phyloP scores from a whole-genome alignment of 768 basidiomycete genomes.

The Rhizopogon vulgaris region DNA sequence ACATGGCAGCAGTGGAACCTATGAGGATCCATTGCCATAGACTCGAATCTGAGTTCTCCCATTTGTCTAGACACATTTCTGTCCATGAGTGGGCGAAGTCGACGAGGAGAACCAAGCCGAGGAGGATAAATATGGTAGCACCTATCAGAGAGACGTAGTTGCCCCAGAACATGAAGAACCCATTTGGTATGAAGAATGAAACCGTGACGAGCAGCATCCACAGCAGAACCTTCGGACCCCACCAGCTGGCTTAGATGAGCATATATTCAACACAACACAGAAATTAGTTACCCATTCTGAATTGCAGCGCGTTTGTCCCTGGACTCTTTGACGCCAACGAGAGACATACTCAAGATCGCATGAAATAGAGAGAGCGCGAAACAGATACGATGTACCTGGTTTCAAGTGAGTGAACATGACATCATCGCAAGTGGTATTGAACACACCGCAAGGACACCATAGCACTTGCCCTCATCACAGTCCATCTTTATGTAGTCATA shows the following conservation, averaged over 20 bases:
- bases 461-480: conserved; percentile 88
- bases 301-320: conserved; percentile 89
- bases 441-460: conserved; percentile 90
- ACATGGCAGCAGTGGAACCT: conserved; percentile 87
- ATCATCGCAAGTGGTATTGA: neutral
- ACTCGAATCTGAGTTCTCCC: conserved; percentile 83
- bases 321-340: conserved; percentile 87
- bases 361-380: conserved; percentile 92
- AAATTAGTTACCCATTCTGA: conserved; percentile 79
- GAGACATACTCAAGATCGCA: conserved; percentile 65
- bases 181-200: conserved; percentile 95
- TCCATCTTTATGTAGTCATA: conserved; percentile 99
- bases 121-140: conserved; percentile 90
- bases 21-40: conserved; percentile 97
- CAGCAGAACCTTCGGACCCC: conserved; percentile 92
- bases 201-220: conserved; percentile 79
- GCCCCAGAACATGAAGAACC: conserved; percentile 98
- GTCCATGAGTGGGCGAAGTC: conserved; percentile 99
- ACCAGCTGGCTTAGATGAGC: conserved; percentile 62
- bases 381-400: conserved; percentile 89
- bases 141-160: conserved; percentile 90
- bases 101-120: conserved; percentile 94
- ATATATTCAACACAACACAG: conserved; percentile 2
- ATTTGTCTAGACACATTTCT: conserved; percentile 92
- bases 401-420: conserved; percentile 1